Base-by-base conservation (phyloP, 2,329 filamentous ascomycete species). In the Epichloe hybrida region DNA sequence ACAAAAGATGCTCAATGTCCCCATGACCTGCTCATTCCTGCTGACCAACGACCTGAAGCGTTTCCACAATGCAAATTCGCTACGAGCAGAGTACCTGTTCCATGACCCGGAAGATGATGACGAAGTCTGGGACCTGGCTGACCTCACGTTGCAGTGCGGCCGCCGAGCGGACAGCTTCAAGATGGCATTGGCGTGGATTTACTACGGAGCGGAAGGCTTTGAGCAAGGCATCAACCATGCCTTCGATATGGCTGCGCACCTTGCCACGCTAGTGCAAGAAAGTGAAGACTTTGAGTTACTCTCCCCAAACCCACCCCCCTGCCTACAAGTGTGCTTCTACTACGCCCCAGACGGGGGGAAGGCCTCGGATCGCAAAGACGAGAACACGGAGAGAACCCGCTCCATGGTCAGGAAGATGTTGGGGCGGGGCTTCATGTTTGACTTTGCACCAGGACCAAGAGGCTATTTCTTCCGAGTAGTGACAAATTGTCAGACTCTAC, bases 1-100 rank as follows among this genome's bases (percentile, higher is more conserved):
- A 52, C 91, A 97, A 69, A 97, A 97, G 70, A 97, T 97, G 91
- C 78, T 97, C 62, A 88, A 87, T 51, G 86, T 88, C 3, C 91
- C 91, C 0, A 71, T 94, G 46, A 95, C 90, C 0, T 96, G 90
- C 69, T 90, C 85, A 0, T 95, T 94, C 70, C 76, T 97, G 3
- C 75, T 97, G 9, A 83, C 80, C 0, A 76, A 77, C 3, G 90
- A 97, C 63, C 67, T 94, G 61, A 72, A 76, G 52, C 71, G 83
- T 23, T 93, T 96, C 64, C 84, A 93, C 64, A 72, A 69, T 40
- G 88, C 89, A 6, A 95, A 95, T 68, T 94, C 86, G 2, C 75
- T 95, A 3, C 83, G 83, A 0, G 91, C 91, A 0, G 88, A 85
- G 4, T 97, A 97, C 61, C 72, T 91, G 15, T 91, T 91, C 68